Percentiles rank a stretch among this genome's conserved stretches.
These are phyloP conservation scores for Beauveria caledonica DNA, from an alignment of 2,329 filamentous ascomycete species.

Conservation along the genomic window DNA sequence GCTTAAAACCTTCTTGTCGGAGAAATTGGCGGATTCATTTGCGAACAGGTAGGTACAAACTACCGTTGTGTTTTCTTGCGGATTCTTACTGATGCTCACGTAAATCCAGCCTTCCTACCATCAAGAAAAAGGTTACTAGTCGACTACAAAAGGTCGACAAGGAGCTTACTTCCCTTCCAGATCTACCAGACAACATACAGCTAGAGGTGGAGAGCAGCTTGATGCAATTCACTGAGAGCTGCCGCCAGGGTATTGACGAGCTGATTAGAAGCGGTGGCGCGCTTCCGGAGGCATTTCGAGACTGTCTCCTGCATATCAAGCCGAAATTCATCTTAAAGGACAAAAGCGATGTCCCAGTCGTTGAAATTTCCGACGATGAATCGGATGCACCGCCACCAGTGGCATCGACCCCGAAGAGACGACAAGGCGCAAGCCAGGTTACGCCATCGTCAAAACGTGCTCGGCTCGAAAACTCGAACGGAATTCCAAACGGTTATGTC, in stretches of 20 bases:
- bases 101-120: constrained; percentile 37
- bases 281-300: constrained; percentile 44
- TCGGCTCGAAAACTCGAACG: not conserved
- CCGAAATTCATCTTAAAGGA: constrained; percentile 37
- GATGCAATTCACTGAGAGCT: constrained; percentile 44
- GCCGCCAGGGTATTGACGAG: constrained; percentile 42
- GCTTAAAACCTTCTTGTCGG: constrained; percentile 43
- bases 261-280: constrained; percentile 38
- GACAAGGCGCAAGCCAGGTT: constrained; percentile 17
- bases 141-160: constrained; percentile 43
- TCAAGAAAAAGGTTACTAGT: constrained; percentile 43
- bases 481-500: constrained; percentile 8
- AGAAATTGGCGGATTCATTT: constrained; percentile 46
- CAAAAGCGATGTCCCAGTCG: constrained; percentile 24
- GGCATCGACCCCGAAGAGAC: constrained; percentile 22
- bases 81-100: constrained; percentile 11
- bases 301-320: constrained; percentile 37
- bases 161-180: constrained; percentile 52
- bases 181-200: constrained; percentile 60
- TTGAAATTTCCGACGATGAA: constrained; percentile 33
- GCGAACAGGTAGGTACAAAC: constrained; percentile 34
- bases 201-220: constrained; percentile 55
- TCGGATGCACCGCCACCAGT: constrained; percentile 22
- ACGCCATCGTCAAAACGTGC: constrained; percentile 26
- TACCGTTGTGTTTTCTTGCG: not conserved